A percentile compares a stretch with the other conserved stretches of the same genome.
Evolutionary conservation across 352 stramenopile genomes (phyloP).

Genomic region (Peronospora belbahrii): DNA sequence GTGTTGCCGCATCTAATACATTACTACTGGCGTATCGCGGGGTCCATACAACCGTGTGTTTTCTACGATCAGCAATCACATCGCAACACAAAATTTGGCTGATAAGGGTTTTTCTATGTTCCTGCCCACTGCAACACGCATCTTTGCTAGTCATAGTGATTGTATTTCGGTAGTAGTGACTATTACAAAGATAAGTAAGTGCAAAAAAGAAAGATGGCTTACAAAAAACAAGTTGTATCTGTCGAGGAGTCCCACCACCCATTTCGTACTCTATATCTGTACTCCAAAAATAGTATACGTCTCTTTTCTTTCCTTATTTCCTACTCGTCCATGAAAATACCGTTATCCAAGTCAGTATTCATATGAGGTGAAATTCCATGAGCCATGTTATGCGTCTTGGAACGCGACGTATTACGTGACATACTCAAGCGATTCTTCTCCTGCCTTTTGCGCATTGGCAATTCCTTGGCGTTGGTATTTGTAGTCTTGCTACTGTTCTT

Average conservation of each 20-base stretch:
- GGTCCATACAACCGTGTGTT: not conserved
- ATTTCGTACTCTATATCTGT: no score
- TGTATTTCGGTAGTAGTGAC: constrained; percentile 9
- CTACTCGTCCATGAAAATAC: constrained; percentile 30
- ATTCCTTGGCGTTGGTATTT: constrained; percentile 5
- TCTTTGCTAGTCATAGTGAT: not conserved
- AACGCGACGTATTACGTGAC: constrained; percentile 22
- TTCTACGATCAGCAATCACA: not conserved
- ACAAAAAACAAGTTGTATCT: no score
- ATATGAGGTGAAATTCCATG: constrained; percentile 37
- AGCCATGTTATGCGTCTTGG: constrained; percentile 13
- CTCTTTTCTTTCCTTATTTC: constrained; percentile 1
- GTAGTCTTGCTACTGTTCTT: constrained; percentile 8
- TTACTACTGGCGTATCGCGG: constrained; percentile 13
- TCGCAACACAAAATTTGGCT: constrained; percentile 1
- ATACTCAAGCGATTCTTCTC: constrained; percentile 26
- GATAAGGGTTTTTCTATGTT: no score
- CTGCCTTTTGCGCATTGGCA: constrained; percentile 22
- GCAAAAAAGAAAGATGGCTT: not conserved
- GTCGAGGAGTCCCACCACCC: no score
- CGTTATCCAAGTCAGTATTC: constrained; percentile 31
- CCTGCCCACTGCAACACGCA: not conserved
- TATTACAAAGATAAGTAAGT: no score
- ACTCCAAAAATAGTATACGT: not conserved
- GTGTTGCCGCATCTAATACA: constrained; percentile 3